These are phyloP conservation scores for Hypoxylon sp. DNA, from an alignment of 2,329 filamentous ascomycete genomes.

Conservation along the genomic window DNA sequence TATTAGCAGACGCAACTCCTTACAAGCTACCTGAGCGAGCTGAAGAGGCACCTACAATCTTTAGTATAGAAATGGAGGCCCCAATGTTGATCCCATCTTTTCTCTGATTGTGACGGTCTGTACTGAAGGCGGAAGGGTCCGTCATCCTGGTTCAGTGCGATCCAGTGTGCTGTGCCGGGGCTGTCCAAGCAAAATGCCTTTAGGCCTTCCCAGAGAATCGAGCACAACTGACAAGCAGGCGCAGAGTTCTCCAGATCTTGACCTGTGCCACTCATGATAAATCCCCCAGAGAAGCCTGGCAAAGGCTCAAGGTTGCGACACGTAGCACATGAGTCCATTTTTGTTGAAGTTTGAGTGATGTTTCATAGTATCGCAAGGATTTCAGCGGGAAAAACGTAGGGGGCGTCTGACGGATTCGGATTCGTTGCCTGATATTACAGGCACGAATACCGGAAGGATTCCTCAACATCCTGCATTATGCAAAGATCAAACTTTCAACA, in stretches of 20 bases:
- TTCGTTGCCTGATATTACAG: constrained; percentile 15
- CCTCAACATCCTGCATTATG: constrained; percentile 7
- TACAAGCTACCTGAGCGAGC: neutral
- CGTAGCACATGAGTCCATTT: constrained; percentile 31
- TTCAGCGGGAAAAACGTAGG: constrained; percentile 4
- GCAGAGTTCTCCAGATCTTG: constrained; percentile 37
- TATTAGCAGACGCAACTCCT: constrained; percentile 7
- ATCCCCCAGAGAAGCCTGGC: constrained; percentile 42
- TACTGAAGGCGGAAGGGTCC: constrained; percentile 41
- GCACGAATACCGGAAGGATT: constrained; percentile 6
- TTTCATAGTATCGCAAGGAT: constrained; percentile 1
- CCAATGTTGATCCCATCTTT: constrained; percentile 19
- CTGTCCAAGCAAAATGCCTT: constrained; percentile 26
- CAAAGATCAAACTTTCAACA: neutral
- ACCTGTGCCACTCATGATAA: constrained; percentile 40
- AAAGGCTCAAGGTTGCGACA: constrained; percentile 36
- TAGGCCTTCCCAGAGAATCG: constrained; percentile 45
- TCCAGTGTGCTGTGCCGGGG: constrained; percentile 35
- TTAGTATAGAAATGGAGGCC: constrained; percentile 45
- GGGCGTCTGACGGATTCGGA: neutral
- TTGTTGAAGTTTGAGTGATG: constrained; percentile 9
- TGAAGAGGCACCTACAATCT: constrained; percentile 17
- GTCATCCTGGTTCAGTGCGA: constrained; percentile 37
- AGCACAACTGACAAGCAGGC: constrained; percentile 38
- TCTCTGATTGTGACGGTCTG: constrained; percentile 23